These are phyloP conservation scores for Fomitopsis schrenkii DNA, from an alignment of 1,284 basidiomycete species.

Conservation along the genomic window DNA sequence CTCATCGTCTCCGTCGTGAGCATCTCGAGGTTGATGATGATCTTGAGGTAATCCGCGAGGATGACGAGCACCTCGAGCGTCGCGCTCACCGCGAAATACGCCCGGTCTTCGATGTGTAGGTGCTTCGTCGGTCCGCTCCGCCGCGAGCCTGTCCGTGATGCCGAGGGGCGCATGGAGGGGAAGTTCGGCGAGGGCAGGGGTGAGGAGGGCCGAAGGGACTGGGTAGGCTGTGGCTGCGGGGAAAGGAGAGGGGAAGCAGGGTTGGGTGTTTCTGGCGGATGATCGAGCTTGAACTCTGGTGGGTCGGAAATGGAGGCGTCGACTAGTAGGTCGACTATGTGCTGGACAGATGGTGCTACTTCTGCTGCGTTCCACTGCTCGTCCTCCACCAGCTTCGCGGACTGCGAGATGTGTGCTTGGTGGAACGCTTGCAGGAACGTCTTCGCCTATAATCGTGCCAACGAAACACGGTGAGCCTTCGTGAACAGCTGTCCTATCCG, in stretches of 20 bases:
- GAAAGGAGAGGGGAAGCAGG: slow-evolving; percentile 17
- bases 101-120: slow-evolving; percentile 79
- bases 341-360: slow-evolving; percentile 64
- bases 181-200: slow-evolving; percentile 26
- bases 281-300: slow-evolving; percentile 46
- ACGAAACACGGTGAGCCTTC: background rate
- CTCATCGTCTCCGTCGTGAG: slow-evolving; percentile 94
- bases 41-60: slow-evolving; percentile 82
- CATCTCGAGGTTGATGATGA: slow-evolving; percentile 86
- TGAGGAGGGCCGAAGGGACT: slow-evolving; percentile 20
- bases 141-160: slow-evolving; percentile 22
- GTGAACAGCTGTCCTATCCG: background rate
- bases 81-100: slow-evolving; percentile 85
- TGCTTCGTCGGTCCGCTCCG: slow-evolving; percentile 53
- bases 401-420: slow-evolving; percentile 74
- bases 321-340: slow-evolving; percentile 70
- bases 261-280: slow-evolving; percentile 24
- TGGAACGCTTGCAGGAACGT: slow-evolving; percentile 86
- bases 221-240: slow-evolving; percentile 19
- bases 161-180: slow-evolving; percentile 13
- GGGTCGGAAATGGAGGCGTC: slow-evolving; percentile 83
- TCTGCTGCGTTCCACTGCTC: slow-evolving; percentile 87
- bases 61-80: slow-evolving; percentile 77
- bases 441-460: slow-evolving; percentile 60
- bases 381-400: slow-evolving; percentile 89